Evolutionary conservation across 148 eudicot genomes (phyloP), one percentile per base, ranked within the genome.

Genomic region (Rhododendron griersonianum): DNA sequence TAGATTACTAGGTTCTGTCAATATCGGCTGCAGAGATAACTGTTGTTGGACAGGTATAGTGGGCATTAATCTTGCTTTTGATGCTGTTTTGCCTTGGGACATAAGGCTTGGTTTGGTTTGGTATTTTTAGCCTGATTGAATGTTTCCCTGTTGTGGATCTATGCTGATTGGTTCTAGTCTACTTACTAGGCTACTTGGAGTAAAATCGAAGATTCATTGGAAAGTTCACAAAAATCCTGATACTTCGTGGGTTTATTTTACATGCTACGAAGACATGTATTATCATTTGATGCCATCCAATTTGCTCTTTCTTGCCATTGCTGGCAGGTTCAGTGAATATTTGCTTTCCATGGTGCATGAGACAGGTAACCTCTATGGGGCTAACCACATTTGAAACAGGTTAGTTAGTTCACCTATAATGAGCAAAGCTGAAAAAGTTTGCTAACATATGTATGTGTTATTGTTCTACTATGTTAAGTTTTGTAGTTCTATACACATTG

Each of bases 171-270:
- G 16, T 74, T 4, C 51, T 35, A 75, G 11, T 47, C 85, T 84
- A 51, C 48, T 33, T 51, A 35, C 65, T 83, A 35, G 41, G 63
- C 81, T 14, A 41, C 41, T 86, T 55, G 76, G 76, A 33, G 41
- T 71, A 25, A 13, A 33, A 30, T 5, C 4, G 4, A 33, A 71
- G 39, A 30, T 33, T 71, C 4, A 3, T 15, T 2, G 39, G 41
- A 14, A 30, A 33, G 18, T 25, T 50, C 33, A 44, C 14, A 69
- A 51, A 67, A 25, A 10, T 28, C 81, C n/a, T 71, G 65, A 69
- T 44, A 65, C 59, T 48, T 41, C 39, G 87, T 80, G 51, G 84
- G 83, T 80, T 65, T 79, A 51, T 53, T 80, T 21, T 79, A 65
- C 25, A 33, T 48, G 23, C 7, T 71, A 19, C 35, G 14, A 39